These are phyloP conservation scores for Pelagophyceae sp. DNA, from an alignment of 352 stramenopile species.

Conservation along the genomic window DNA sequence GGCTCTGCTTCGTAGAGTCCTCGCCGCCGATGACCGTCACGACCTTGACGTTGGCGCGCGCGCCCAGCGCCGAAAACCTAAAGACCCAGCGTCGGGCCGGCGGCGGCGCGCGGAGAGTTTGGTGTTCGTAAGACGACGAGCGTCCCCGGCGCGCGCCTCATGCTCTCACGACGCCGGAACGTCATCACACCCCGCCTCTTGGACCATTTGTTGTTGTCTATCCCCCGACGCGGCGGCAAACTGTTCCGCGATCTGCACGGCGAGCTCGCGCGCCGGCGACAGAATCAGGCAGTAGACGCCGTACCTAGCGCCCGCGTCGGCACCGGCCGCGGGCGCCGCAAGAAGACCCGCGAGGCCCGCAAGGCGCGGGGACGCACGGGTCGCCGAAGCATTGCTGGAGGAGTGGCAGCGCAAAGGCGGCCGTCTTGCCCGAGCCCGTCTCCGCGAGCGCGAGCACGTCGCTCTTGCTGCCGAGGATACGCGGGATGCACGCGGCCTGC, in stretches of 20 bases:
- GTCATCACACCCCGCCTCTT: too few species aligned
- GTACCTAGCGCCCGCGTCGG: slow-evolving; percentile 54
- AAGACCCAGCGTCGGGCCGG: too few species aligned
- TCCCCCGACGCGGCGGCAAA: too few species aligned
- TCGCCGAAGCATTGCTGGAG: slow-evolving; percentile 85
- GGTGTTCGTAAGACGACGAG: too few species aligned
- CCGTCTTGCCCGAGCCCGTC: slow-evolving; percentile 94
- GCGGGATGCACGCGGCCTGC: neutral
- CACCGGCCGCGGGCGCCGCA: too few species aligned
- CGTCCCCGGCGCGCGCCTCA: too few species aligned
- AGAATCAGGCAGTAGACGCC: slow-evolving; percentile 90
- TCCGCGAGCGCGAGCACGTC: slow-evolving; percentile 80
- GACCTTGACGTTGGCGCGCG: slow-evolving; percentile 74
- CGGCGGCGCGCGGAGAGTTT: too few species aligned
- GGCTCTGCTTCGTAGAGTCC: slow-evolving; percentile 79
- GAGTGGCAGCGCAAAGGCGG: slow-evolving; percentile 93
- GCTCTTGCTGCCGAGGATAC: neutral
- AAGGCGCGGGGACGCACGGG: slow-evolving; percentile 27
- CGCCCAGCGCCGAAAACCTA: slow-evolving; percentile 77
- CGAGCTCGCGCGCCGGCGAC: slow-evolving; percentile 90
- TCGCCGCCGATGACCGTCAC: slow-evolving; percentile 88
- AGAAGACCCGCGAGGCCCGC: too few species aligned
- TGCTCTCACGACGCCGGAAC: too few species aligned
- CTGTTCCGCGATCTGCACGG: slow-evolving; percentile 95
- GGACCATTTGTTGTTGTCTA: too few species aligned